Conservation (phyloP, 2,329 filamentous ascomycete species). For the Pleurostoma richardsiae region DNA sequence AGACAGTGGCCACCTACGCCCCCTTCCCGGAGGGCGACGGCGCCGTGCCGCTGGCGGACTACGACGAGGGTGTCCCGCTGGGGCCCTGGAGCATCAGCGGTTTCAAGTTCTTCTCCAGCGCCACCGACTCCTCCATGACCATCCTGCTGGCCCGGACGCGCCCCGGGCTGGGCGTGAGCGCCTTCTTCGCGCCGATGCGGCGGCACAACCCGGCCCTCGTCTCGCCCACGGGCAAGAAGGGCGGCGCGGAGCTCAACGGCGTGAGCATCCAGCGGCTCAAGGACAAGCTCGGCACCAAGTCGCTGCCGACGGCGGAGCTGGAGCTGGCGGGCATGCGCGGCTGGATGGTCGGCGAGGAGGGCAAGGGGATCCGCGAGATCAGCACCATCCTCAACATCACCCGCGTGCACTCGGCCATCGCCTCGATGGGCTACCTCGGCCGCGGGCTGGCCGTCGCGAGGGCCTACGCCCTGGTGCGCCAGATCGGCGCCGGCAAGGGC, state of each 20-base stretch:
- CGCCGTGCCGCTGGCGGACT: constrained; percentile 16
- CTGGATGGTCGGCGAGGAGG: constrained; percentile 62
- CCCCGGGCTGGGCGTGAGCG: constrained; percentile 43
- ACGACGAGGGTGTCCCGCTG: constrained; percentile 28
- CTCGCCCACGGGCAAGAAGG: constrained; percentile 17
- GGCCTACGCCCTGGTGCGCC: constrained; percentile 52
- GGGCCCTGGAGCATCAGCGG: constrained; percentile 59
- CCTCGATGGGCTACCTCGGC: constrained; percentile 45
- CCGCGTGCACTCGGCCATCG: constrained; percentile 51
- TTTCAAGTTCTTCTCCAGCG: constrained; percentile 69
- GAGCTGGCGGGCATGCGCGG: constrained; percentile 58
- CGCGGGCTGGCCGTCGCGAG: constrained; percentile 53
- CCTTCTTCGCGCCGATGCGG: constrained; percentile 62
- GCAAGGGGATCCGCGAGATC: constrained; percentile 64
- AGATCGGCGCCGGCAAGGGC: constrained; percentile 39
- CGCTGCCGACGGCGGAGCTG: constrained; percentile 68
- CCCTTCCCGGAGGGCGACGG: constrained; percentile 13
- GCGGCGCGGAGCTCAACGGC: constrained; percentile 53
- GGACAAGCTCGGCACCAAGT: constrained; percentile 65
- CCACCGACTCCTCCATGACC: constrained; percentile 60
- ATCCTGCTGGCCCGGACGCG: constrained; percentile 58
- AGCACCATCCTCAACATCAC: constrained; percentile 64
- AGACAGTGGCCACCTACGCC: constrained; percentile 48
- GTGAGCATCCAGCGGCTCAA: constrained; percentile 65
- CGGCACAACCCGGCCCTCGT: constrained; percentile 25